Base-by-base conservation (phyloP, 805 yeast species). In the Jamesozyma lodderae region DNA sequence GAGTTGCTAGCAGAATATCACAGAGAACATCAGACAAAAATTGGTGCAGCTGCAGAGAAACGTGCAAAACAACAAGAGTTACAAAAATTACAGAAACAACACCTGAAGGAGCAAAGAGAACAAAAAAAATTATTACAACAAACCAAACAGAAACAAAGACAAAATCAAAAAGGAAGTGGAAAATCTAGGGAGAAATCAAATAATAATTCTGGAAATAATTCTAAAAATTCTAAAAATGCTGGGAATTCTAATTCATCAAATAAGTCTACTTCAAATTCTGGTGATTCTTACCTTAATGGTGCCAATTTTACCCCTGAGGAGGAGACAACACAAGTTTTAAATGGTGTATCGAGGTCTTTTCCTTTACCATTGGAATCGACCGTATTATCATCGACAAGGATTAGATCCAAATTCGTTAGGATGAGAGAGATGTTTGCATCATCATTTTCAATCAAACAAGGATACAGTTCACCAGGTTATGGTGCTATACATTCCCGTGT, bases 341-440 rank as follows among this genome's bases (percentile, higher is more conserved):
- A 84, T 45, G 97, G 97, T 17, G 86, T 90, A 16, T 72, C 82
- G 11, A 71, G 83, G 48, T 79, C 88, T 25, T 70, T 75, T 41
- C 88, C 95, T 2, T 67, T 80, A 46, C 98, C 98, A 2, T 63
- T 92, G 41, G 97, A 87, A 53, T 62, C 85, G 25, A 77, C 77
- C 38, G 79, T 79, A 8, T 54, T 83, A 2, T 64, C 82, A 46
- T 87, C 96, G 3, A 72, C 81, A 0, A 67, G 82, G 35, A 63
- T 78, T 37, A 73, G 95, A 44, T 78, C 79, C 22, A 72, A 77
- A 41, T 85, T 84, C 50, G 69, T 92, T 49, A 74, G 94, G 43
- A 81, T 86, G 83, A 72, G 97, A 47, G 98, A 92, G 58, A 84
- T 88, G 79, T 83, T 90, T 62, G 95, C 96, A 1, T 75, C 83